A percentile compares a stretch with the other conserved stretches of the same genome.
Evolutionary conservation across 805 yeast species (phyloP).

Genomic region (Huiozyma naganishii): DNA sequence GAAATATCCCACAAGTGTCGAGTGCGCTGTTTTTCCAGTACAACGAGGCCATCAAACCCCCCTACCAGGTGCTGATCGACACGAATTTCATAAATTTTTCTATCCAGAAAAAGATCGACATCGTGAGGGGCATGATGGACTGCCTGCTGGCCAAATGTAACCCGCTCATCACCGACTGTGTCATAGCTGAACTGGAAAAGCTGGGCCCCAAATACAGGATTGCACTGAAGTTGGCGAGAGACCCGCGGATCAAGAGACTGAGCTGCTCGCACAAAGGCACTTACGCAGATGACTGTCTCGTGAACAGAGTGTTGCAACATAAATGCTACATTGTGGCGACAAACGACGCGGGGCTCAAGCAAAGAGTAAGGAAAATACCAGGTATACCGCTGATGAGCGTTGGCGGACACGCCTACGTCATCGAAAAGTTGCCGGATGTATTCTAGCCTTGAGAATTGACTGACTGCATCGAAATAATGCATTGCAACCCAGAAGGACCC

Average conservation of each 20-base stretch:
- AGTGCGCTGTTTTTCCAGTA: slow-evolving; percentile 91
- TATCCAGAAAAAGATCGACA: slow-evolving; percentile 88
- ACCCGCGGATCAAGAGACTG: slow-evolving; percentile 79
- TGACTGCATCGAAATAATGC: not conserved
- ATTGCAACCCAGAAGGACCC: not conserved
- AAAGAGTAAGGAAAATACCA: slow-evolving; percentile 90
- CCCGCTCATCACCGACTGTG: slow-evolving; percentile 94
- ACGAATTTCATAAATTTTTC: slow-evolving; percentile 95
- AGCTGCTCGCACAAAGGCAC: slow-evolving; percentile 92
- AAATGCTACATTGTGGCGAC: slow-evolving; percentile 97
- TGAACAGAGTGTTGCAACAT: slow-evolving; percentile 86
- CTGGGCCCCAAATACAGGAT: slow-evolving; percentile 91
- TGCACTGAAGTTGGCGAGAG: slow-evolving; percentile 85
- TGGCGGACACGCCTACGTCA: slow-evolving; percentile 83
- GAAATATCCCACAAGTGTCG: slow-evolving; percentile 83
- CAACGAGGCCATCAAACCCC: slow-evolving; percentile 93
- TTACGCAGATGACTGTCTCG: slow-evolving; percentile 96
- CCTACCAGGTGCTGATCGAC: slow-evolving; percentile 91
- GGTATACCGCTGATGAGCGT: slow-evolving; percentile 97
- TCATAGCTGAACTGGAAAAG: slow-evolving; percentile 94
- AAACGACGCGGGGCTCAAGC: slow-evolving; percentile 91
- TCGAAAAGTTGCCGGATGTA: slow-evolving; percentile 94
- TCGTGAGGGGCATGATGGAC: slow-evolving; percentile 97
- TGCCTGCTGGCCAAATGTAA: slow-evolving; percentile 88
- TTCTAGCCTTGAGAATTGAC: slow-evolving; percentile 31